phyloP scores from a whole-genome alignment of 352 stramenopile species.

The Phytophthora gonapodyides region DNA sequence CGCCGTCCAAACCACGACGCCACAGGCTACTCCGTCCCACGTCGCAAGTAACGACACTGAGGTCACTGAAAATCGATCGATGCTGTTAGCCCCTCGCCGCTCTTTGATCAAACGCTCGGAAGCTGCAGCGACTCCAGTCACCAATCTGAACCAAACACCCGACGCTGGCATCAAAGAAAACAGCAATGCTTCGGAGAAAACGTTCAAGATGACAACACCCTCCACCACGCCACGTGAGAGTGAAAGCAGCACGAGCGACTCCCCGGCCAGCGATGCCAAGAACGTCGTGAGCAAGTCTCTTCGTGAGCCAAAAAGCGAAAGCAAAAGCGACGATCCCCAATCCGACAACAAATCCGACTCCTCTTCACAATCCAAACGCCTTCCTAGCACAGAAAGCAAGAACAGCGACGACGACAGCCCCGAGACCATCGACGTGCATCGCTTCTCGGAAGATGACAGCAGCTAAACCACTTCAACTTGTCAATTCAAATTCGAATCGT shows the following conservation, averaged over 20 bases:
- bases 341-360: background rate
- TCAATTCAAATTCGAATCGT: background rate
- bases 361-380: background rate
- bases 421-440: slow-evolving; percentile 9
- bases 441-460: slow-evolving; percentile 12
- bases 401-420: slow-evolving; percentile 3
- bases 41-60: background rate
- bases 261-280: background rate
- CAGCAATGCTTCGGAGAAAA: background rate
- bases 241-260: background rate
- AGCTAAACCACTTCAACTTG: slow-evolving; percentile 26
- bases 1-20: no score
- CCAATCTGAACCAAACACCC: slow-evolving; percentile 5
- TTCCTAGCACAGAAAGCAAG: slow-evolving; percentile 12
- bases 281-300: slow-evolving; percentile 1
- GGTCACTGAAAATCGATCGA: background rate
- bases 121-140: background rate
- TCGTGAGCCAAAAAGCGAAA: slow-evolving; percentile 17
- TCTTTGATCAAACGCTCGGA: slow-evolving; percentile 4
- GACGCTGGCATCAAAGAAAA: slow-evolving; percentile 7
- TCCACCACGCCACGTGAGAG: background rate
- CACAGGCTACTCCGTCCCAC: no score
- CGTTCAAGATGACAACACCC: background rate
- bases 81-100: slow-evolving; percentile 16
- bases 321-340: slow-evolving; percentile 6